Conservation (phyloP, 2,329 filamentous ascomycete species). For the Chaetomium strumarium region DNA sequence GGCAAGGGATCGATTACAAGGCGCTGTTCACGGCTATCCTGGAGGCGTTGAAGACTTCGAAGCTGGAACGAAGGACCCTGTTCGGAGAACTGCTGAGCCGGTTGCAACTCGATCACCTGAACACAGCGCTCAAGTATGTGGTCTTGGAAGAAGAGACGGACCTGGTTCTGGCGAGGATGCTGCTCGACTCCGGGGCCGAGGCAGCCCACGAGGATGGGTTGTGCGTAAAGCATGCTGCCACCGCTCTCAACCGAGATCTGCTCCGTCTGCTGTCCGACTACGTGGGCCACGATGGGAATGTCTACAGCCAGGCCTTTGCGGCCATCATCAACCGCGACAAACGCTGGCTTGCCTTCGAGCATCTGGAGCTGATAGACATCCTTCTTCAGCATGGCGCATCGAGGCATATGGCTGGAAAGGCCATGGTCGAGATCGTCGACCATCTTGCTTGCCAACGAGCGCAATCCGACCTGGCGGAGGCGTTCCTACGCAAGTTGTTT, state of each 20-base stretch:
- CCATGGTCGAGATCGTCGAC: slow-evolving; percentile 23
- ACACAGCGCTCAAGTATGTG: slow-evolving; percentile 22
- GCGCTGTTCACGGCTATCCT: slow-evolving; percentile 21
- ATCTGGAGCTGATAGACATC: slow-evolving; percentile 23
- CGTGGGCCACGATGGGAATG: slow-evolving; percentile 10
- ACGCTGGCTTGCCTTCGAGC: slow-evolving; percentile 25
- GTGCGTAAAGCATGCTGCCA: slow-evolving; percentile 25
- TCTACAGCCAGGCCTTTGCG: slow-evolving; percentile 22
- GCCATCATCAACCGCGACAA: slow-evolving; percentile 20
- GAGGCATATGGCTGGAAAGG: slow-evolving; percentile 14
- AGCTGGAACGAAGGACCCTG: slow-evolving; percentile 11
- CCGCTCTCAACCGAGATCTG: slow-evolving; percentile 18
- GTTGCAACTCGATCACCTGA: slow-evolving; percentile 24
- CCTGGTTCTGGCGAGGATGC: slow-evolving; percentile 17
- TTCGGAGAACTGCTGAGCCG: slow-evolving; percentile 17
- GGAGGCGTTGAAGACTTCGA: slow-evolving; percentile 19
- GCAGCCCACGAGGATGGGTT: slow-evolving; percentile 22
- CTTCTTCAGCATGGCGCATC: slow-evolving; percentile 23
- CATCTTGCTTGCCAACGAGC: slow-evolving; percentile 19
- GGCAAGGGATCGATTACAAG: slow-evolving; percentile 21
- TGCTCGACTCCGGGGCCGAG: slow-evolving; percentile 24
- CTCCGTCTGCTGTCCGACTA: slow-evolving; percentile 20
- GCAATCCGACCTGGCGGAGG: slow-evolving; percentile 14
- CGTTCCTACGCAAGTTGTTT: slow-evolving; percentile 20
- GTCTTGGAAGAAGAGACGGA: slow-evolving; percentile 20